Conservation (phyloP, 805 yeast genomes). For the Candida xiaguanensis region DNA sequence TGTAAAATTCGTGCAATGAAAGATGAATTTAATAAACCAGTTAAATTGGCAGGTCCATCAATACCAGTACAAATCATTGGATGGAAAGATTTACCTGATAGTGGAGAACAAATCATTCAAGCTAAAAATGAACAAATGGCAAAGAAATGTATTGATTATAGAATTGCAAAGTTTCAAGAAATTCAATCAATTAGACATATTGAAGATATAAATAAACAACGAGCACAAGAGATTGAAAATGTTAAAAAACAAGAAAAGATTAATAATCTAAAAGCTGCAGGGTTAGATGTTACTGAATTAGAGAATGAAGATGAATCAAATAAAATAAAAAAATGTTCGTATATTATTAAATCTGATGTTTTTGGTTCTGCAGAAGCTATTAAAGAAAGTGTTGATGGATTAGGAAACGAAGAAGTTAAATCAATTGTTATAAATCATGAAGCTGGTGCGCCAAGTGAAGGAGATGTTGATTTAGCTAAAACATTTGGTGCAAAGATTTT, state of each 20-base stretch:
- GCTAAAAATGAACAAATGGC: constrained; percentile 73
- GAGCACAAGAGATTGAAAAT: constrained; percentile 52
- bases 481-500: constrained; percentile 61
- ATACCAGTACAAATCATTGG: constrained; percentile 90
- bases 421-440: constrained; percentile 67
- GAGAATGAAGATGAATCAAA: constrained; percentile 23
- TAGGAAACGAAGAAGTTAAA: constrained; percentile 86
- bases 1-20: constrained; percentile 79
- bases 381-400: constrained; percentile 66
- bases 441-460: constrained; percentile 69
- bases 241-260: constrained; percentile 50
- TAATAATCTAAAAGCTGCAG: constrained; percentile 57
- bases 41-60: constrained; percentile 75
- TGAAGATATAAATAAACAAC: constrained; percentile 64
- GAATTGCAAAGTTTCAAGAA: constrained; percentile 51
- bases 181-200: constrained; percentile 61
- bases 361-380: constrained; percentile 95
- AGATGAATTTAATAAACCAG: constrained; percentile 64
- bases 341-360: constrained; percentile 85
- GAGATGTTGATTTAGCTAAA: constrained; percentile 38
- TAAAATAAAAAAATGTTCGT: constrained; percentile 39
- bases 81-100: constrained; percentile 90
- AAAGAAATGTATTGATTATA: constrained; percentile 66
- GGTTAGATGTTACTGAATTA: constrained; percentile 51
- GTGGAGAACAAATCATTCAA: constrained; percentile 81